phyloP scores from a whole-genome alignment of 495 filamentous ascomycete genomes.

The Evernia prunastri region DNA sequence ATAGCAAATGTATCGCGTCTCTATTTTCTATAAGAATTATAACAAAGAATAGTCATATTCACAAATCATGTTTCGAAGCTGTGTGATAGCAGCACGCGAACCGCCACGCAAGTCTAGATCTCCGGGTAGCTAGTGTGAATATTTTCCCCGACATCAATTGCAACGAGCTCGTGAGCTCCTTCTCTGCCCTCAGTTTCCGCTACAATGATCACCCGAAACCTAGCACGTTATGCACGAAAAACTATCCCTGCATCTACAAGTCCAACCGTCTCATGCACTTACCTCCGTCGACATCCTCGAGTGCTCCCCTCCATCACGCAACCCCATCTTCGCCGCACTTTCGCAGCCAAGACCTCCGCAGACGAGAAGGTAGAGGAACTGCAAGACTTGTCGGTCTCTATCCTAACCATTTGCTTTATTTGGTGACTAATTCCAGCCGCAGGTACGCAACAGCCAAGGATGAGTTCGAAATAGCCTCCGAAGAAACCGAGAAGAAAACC shows the following conservation, averaged over 20 bases:
- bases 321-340: slow-evolving; percentile 8
- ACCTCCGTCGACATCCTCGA: not conserved
- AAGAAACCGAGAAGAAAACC: slow-evolving; percentile 50
- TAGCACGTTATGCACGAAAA: slow-evolving; percentile 1
- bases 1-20: not conserved
- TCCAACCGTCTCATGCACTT: not conserved
- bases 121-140: slow-evolving; percentile 19
- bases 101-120: slow-evolving; percentile 1
- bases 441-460: slow-evolving; percentile 44
- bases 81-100: not conserved
- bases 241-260: not conserved
- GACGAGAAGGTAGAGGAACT: slow-evolving; percentile 41
- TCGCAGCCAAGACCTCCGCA: slow-evolving; percentile 30
- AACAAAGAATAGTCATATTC: not conserved
- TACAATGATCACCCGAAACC: slow-evolving; percentile 13
- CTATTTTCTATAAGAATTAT: not conserved
- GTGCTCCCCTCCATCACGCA: not conserved
- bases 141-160: not conserved
- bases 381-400: slow-evolving; percentile 34
- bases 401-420: not conserved
- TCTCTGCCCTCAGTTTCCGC: not conserved
- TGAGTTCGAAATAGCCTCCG: slow-evolving; percentile 51
- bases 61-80: not conserved
- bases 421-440: not conserved
- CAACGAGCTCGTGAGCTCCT: not conserved